Conservation (phyloP, 208 protist species). For the Trichomonas vaginalis region DNA sequence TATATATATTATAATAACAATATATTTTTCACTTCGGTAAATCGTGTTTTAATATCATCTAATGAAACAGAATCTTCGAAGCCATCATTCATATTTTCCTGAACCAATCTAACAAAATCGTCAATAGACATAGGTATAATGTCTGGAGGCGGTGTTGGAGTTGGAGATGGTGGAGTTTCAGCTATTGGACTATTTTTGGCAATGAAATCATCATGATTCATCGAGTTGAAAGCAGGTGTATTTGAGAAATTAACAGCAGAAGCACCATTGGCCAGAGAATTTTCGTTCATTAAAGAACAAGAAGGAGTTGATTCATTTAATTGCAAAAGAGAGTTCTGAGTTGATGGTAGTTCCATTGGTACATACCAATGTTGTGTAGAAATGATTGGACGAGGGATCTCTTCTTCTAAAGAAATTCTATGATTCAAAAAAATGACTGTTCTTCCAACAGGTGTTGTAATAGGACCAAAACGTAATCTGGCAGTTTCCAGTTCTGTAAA, state of each 20-base stretch:
- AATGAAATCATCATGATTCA: neutral
- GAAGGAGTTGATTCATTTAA: neutral
- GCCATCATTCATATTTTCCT: neutral
- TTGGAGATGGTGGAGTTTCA: neutral
- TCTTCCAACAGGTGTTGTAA: neutral
- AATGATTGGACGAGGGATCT: neutral
- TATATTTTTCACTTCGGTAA: neutral
- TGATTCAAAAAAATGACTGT: neutral
- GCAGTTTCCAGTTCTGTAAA: neutral
- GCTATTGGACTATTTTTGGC: neutral
- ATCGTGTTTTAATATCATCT: neutral
- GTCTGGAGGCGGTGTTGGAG: neutral
- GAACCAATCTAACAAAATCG: neutral
- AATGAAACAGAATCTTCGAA: neutral
- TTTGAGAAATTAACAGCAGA: neutral
- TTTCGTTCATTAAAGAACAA: neutral
- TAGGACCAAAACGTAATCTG: neutral
- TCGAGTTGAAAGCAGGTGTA: neutral
- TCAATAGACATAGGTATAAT: neutral
- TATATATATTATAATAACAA: too few relatives aligned
- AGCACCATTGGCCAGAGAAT: neutral
- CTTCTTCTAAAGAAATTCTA: neutral
- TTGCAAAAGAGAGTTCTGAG: neutral
- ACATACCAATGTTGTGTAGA: neutral
- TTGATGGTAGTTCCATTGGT: too few relatives aligned